phyloP scores from a whole-genome alignment of 208 protist genomes.

The Naegleria fowleri region DNA sequence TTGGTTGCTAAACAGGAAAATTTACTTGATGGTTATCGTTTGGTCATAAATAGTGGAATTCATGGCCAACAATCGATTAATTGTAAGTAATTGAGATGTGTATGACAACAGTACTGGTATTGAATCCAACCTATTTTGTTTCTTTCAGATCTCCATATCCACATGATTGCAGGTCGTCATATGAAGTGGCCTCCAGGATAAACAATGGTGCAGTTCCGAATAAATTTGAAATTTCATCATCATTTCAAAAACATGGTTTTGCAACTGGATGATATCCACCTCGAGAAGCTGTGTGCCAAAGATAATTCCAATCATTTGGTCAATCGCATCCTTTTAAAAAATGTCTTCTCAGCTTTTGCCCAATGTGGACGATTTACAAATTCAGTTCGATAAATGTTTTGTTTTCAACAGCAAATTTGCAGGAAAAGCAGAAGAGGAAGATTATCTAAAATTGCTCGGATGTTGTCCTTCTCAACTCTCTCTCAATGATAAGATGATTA shows the following conservation, averaged over 20 bases:
- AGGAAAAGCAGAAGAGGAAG: slow-evolving; percentile 15
- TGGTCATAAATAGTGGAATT: slow-evolving; percentile 41
- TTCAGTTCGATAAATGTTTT: not conserved
- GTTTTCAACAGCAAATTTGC: slow-evolving; percentile 23
- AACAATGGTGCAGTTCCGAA: too few species aligned
- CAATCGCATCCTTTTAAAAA: not conserved
- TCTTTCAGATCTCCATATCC: not conserved
- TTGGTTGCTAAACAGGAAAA: slow-evolving; percentile 33
- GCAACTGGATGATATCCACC: too few species aligned
- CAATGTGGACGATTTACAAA: not conserved
- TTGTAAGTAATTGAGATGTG: not conserved
- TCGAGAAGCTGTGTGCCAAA: too few species aligned
- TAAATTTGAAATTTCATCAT: too few species aligned
- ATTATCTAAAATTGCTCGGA: not conserved
- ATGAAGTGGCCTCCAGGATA: slow-evolving; percentile 22
- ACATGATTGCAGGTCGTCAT: not conserved
- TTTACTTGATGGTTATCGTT: slow-evolving; percentile 34
- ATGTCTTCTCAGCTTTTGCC: not conserved
- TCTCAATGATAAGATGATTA: slow-evolving; percentile 16
- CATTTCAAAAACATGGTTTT: too few species aligned
- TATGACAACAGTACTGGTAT: too few species aligned
- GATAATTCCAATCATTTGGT: not conserved
- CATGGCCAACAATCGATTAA: slow-evolving; percentile 38
- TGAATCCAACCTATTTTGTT: not conserved
- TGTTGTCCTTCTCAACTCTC: not conserved